Evolutionary conservation across 1,284 basidiomycete species (phyloP).

Genomic region (Ceratobasidium sp.): DNA sequence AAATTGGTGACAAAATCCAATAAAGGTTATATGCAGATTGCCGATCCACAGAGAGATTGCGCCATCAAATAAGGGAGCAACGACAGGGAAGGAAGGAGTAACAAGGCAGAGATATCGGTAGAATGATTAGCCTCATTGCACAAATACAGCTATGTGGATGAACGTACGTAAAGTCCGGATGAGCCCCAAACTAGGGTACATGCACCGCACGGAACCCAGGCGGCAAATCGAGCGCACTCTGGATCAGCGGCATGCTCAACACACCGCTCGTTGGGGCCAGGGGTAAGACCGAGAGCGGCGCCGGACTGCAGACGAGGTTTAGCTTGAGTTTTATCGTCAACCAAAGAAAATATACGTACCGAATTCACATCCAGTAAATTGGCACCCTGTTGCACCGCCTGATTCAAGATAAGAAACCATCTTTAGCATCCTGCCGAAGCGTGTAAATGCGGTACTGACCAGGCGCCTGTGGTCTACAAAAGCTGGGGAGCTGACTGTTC

Average conservation of each 20-base stretch:
- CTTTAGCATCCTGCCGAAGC: slow-evolving; percentile 51
- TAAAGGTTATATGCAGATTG: too few relatives aligned
- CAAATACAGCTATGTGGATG: too few relatives aligned
- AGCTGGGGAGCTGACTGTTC: slow-evolving; percentile 75
- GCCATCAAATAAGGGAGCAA: too few relatives aligned
- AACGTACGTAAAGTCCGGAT: slow-evolving; percentile 92
- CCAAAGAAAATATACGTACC: slow-evolving; percentile 67
- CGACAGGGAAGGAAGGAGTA: too few relatives aligned
- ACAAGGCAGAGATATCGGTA: too few relatives aligned
- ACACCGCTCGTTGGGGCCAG: slow-evolving; percentile 74
- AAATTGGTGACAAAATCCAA: too few relatives aligned
- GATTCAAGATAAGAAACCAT: slow-evolving; percentile 44
- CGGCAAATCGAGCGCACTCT: slow-evolving; percentile 96
- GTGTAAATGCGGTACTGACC: slow-evolving; percentile 64
- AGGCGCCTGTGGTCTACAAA: slow-evolving; percentile 92
- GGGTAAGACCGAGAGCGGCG: too few relatives aligned
- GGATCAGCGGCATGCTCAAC: slow-evolving; percentile 98
- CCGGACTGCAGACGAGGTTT: too few relatives aligned
- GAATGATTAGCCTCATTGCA: too few relatives aligned
- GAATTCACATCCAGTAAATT: slow-evolving; percentile 85
- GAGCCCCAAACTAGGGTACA: slow-evolving; percentile 98
- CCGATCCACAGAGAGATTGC: too few relatives aligned
- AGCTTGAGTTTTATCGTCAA: too few relatives aligned
- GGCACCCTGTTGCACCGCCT: slow-evolving; percentile 85
- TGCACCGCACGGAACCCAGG: slow-evolving; percentile 99